phyloP scores from a whole-genome alignment of 2,329 filamentous ascomycete genomes.

The Talaromyces sp. region DNA sequence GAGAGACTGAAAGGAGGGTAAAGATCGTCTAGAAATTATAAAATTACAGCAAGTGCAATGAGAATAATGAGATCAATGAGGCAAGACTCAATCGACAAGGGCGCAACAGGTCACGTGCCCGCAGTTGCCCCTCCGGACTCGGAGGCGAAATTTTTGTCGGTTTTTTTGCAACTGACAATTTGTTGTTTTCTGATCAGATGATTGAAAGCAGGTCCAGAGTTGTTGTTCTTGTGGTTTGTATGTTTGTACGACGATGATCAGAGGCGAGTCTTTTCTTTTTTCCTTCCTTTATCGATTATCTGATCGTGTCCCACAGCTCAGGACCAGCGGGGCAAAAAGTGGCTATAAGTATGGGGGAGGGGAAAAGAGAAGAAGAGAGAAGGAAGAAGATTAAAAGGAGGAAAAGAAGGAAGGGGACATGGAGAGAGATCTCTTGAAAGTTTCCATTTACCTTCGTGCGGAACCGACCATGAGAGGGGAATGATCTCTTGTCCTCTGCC shows the following conservation, averaged over 20 bases:
- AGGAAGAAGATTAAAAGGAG: neutral
- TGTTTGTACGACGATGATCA: neutral
- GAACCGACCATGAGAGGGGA: neutral
- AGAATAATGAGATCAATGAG: slow-evolving; percentile 1
- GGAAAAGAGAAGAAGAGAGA: neutral
- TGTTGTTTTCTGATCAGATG: neutral
- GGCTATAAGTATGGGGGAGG: neutral
- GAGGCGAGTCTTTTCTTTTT: neutral
- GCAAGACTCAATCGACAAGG: slow-evolving; percentile 8
- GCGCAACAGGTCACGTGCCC: slow-evolving; percentile 17
- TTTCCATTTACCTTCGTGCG: neutral
- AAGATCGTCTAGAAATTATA: neutral
- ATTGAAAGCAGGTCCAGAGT: neutral
- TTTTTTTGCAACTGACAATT: neutral
- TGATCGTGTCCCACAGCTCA: neutral
- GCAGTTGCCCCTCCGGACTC: slow-evolving; percentile 17
- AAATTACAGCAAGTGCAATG: neutral
- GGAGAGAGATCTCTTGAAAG: neutral
- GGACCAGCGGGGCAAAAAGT: neutral
- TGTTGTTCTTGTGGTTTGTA: neutral
- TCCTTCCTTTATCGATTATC: neutral
- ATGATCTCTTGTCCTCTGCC: neutral
- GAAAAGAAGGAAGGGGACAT: neutral
- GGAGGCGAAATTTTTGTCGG: slow-evolving; percentile 14
- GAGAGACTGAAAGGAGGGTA: neutral